phyloP scores from a whole-genome alignment of 768 basidiomycete genomes.

The Suillus fuscotomentosus region DNA sequence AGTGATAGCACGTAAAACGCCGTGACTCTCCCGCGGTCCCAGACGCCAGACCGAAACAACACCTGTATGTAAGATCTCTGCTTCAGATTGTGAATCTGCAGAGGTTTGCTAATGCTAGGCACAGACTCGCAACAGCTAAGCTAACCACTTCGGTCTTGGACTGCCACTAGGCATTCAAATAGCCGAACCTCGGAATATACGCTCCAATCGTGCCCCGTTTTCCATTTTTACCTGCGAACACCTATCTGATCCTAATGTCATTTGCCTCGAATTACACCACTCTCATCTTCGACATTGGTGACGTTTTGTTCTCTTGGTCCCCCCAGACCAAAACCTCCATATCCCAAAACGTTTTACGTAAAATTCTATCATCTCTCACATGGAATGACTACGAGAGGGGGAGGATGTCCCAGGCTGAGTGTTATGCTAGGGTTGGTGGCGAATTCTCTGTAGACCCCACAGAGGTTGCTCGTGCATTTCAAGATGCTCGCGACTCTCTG shows the following conservation, averaged over 20 bases:
- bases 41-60: not conserved
- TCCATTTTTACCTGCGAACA: not conserved
- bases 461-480: conserved; percentile 45
- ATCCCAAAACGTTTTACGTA: conserved; percentile 37
- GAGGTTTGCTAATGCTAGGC: conserved; percentile 5
- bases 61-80: not conserved
- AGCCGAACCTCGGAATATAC: not conserved
- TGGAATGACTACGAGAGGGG: conserved; percentile 59
- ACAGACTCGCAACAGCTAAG: not conserved
- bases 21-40: not conserved
- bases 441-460: conserved; percentile 38
- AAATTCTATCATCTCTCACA: conserved; percentile 42
- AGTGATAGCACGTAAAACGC: not conserved
- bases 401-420: conserved; percentile 40
- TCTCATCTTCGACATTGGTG: conserved; percentile 54
- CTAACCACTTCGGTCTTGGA: not conserved
- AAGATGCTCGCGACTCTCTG: conserved; percentile 48
- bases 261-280: conserved; percentile 16
- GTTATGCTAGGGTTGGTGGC: conserved; percentile 38
- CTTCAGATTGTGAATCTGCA: conserved; percentile 2
- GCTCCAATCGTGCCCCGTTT: not conserved
- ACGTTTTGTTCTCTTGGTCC: conserved; percentile 58
- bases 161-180: conserved; percentile 3
- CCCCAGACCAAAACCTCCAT: conserved; percentile 42
- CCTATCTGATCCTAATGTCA: not conserved